Conservation (phyloP, 768 basidiomycete genomes). For the Crassisporium funariophilum region DNA sequence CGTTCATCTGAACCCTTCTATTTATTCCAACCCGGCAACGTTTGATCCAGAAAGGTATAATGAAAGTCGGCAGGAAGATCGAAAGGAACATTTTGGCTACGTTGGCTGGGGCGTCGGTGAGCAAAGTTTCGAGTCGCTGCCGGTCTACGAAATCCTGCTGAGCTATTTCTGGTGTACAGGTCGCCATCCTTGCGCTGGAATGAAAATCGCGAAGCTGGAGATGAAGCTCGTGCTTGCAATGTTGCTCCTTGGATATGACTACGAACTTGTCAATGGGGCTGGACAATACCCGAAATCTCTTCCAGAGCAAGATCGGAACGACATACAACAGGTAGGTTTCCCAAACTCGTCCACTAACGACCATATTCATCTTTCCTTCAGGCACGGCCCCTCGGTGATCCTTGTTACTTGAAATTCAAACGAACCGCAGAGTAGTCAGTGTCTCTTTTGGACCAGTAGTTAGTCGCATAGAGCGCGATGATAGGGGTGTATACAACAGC, state of each 20-base stretch:
- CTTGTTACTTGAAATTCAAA: slow-evolving; percentile 30
- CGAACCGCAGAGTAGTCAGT: slow-evolving; percentile 22
- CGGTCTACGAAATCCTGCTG: background rate
- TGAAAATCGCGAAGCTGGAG: slow-evolving; percentile 41
- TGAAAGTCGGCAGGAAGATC: slow-evolving; percentile 34
- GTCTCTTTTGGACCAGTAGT: too few species aligned
- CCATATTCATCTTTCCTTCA: slow-evolving; percentile 6
- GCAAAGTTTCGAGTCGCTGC: background rate
- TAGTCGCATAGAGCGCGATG: too few species aligned
- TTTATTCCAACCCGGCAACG: slow-evolving; percentile 34
- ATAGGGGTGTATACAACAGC: too few species aligned
- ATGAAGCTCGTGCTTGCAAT: slow-evolving; percentile 39
- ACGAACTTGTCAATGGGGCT: slow-evolving; percentile 32
- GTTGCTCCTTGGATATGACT: slow-evolving; percentile 36
- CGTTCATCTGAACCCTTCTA: slow-evolving; percentile 34
- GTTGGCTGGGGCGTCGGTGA: slow-evolving; percentile 41
- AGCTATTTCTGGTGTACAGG: slow-evolving; percentile 17
- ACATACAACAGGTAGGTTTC: slow-evolving; percentile 23
- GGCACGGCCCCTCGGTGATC: slow-evolving; percentile 29
- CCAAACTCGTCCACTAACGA: background rate
- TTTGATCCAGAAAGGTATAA: slow-evolving; percentile 39
- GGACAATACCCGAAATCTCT: slow-evolving; percentile 28
- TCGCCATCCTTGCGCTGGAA: slow-evolving; percentile 41
- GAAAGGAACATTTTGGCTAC: slow-evolving; percentile 28
- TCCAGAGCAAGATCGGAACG: slow-evolving; percentile 34